A percentile compares a stretch with the other conserved stretches of the same genome.
Conservation (phyloP, 768 basidiomycete genomes). For the Tricholoma flavovirens region DNA sequence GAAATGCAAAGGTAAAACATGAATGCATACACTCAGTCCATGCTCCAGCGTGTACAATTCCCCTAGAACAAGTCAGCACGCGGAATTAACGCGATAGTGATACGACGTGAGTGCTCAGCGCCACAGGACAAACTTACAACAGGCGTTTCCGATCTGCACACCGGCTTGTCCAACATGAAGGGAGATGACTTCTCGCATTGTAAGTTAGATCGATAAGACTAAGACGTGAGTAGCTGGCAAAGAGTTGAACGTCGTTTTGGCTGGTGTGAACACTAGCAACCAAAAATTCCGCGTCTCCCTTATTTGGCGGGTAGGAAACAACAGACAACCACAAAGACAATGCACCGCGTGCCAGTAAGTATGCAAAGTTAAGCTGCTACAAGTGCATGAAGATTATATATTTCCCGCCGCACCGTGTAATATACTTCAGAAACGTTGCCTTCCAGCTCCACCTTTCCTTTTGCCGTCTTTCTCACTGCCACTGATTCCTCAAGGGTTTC, state of each 20-base stretch:
- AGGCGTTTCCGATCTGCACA: constrained; percentile 97
- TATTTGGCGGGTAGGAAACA: constrained; percentile 16
- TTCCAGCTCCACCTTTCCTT: constrained; percentile 84
- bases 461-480: constrained; percentile 81
- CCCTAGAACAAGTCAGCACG: constrained; percentile 57
- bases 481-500: constrained; percentile 62
- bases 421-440: constrained; percentile 86
- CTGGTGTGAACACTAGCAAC: constrained; percentile 26
- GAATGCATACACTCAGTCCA: constrained; percentile 79
- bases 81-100: constrained; percentile 27
- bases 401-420: constrained; percentile 81
- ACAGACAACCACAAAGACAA: neutral
- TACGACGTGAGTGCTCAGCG: constrained; percentile 15
- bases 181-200: constrained; percentile 96
- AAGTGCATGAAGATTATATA: constrained; percentile 87
- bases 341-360: neutral
- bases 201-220: constrained; percentile 22
- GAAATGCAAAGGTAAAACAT: constrained; percentile 14
- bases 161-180: constrained; percentile 99
- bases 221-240: constrained; percentile 7
- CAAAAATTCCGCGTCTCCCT: constrained; percentile 23
- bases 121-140: constrained; percentile 65
- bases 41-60: constrained; percentile 99
- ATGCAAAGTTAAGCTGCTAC: constrained; percentile 53
- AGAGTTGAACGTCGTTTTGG: constrained; percentile 15